Base-by-base conservation (phyloP, 2,329 filamentous ascomycete species). In the Colletotrichum abscissum region DNA sequence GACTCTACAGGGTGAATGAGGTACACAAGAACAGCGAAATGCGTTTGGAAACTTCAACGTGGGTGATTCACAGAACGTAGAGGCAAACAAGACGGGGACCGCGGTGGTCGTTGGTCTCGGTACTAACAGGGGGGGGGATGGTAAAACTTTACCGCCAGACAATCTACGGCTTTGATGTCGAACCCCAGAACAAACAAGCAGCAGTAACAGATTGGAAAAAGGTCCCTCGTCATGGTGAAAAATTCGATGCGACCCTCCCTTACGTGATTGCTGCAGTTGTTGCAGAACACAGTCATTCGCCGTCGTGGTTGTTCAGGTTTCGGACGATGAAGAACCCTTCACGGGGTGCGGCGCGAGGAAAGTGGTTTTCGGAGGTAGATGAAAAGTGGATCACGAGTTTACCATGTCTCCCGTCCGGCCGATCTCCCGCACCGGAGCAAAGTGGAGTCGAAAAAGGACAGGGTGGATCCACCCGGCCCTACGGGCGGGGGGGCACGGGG, bases 381-480 rank as follows among this genome's bases (percentile, higher is more conserved):
- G 14, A 35, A 52, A 30, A 46, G 63, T 65, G 63, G 52, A 46
- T 2, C 22, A 33, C 52, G 16, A 55, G 22, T 11, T 16, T 1
- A 38, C n/a, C 38, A 42, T 42, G 38, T 42, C 38, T 42, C 38
- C 38, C 52, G 63, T 46, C 63, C 63, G 63, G 63, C 63, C 33
- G 63, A 65, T 65, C 63, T 57, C 63, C 63, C 63, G 52, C 63
- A 46, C 3, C 63, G 63, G 63, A 57, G 52, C 35, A 65, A 65
- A 57, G 52, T 46, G 63, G 63, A 46, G 33, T 30, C 5, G 16
- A 52, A 3, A 28, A 3, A 28, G 52, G 19, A 11, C 14, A 38
- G 2, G 8, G 24, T 42, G 59, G 42, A 4, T 1, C 42, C 7
- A 49, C 19, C 38, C 38, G 59, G 33, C 63, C 70, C 49, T 69